A percentile compares a stretch with the other conserved stretches of the same genome.
Evolutionary conservation across 768 basidiomycete genomes (phyloP).

Genomic region (Suillus subalutaceus): DNA sequence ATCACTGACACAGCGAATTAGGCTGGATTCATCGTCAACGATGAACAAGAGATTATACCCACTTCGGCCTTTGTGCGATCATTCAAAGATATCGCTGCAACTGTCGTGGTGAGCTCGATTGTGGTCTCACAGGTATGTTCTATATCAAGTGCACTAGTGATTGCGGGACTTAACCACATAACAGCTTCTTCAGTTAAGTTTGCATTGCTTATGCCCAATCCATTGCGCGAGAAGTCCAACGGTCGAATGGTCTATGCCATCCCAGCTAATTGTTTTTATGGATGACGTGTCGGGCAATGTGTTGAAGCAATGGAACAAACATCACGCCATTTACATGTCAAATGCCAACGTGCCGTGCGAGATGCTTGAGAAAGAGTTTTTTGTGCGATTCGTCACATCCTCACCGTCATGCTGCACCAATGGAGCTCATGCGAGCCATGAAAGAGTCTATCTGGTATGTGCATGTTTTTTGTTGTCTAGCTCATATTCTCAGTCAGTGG

Average conservation of each 20-base stretch:
- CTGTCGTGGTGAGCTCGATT: neutral
- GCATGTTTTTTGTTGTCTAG: too few species aligned
- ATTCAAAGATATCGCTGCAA: slow-evolving; percentile 1
- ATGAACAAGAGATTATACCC: slow-evolving; percentile 2
- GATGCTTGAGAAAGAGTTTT: slow-evolving; percentile 39
- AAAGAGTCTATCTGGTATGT: slow-evolving; percentile 34
- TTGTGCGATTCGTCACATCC: slow-evolving; percentile 42
- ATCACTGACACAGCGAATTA: too few species aligned
- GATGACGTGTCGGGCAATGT: slow-evolving; percentile 50
- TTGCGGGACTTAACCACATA: neutral
- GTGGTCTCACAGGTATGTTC: slow-evolving; percentile 10
- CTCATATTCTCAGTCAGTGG: too few species aligned
- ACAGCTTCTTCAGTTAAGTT: slow-evolving; percentile 10
- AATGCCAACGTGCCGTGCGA: slow-evolving; percentile 39
- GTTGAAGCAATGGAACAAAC: slow-evolving; percentile 49
- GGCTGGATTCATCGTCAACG: neutral
- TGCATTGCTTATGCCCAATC: slow-evolving; percentile 12
- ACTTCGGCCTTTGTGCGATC: slow-evolving; percentile 1
- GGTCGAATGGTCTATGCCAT: slow-evolving; percentile 5
- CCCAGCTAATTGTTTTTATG: slow-evolving; percentile 12
- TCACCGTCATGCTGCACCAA: slow-evolving; percentile 38
- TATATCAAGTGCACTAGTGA: neutral
- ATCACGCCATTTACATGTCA: slow-evolving; percentile 43
- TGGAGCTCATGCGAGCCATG: slow-evolving; percentile 42
- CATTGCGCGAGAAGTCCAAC: slow-evolving; percentile 15